Percentiles rank a stretch among this genome's conserved stretches.
Evolutionary conservation across 495 filamentous ascomycete genomes (phyloP).

Genomic region (Letharia lupina): DNA sequence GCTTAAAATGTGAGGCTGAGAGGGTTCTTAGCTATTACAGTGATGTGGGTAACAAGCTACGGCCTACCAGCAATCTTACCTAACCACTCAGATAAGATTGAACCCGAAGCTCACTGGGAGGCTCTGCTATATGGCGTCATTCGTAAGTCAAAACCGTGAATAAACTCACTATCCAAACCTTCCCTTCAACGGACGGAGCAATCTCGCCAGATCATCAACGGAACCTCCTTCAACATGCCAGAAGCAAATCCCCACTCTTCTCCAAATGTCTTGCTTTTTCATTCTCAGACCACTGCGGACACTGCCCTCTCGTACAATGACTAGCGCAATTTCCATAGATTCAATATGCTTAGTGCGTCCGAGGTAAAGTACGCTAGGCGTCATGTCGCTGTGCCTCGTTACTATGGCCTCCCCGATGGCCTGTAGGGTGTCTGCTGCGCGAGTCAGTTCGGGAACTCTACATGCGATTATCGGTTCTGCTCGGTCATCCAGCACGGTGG

Average conservation of each 20-base stretch:
- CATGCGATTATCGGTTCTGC: neutral
- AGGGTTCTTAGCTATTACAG: too few species aligned
- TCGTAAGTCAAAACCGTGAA: too few species aligned
- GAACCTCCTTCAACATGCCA: neutral
- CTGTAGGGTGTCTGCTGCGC: neutral
- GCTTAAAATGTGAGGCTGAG: too few species aligned
- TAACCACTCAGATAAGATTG: too few species aligned
- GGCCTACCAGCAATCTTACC: too few species aligned
- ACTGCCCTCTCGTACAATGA: neutral
- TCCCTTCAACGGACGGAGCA: neutral
- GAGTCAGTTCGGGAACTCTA: neutral
- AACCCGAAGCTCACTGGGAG: too few species aligned
- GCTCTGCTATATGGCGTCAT: too few species aligned
- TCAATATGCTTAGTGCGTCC: neutral
- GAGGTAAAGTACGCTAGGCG: neutral
- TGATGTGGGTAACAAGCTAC: too few species aligned
- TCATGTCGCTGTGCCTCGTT: neutral
- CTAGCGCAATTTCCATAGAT: neutral
- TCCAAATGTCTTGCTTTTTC: neutral
- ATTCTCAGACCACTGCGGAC: neutral
- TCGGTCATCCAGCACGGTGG: neutral
- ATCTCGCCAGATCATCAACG: neutral
- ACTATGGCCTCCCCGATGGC: neutral
- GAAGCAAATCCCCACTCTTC: neutral
- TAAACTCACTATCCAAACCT: neutral